phyloP scores from a whole-genome alignment of 805 yeast species.

The Spathaspora arborariae region DNA sequence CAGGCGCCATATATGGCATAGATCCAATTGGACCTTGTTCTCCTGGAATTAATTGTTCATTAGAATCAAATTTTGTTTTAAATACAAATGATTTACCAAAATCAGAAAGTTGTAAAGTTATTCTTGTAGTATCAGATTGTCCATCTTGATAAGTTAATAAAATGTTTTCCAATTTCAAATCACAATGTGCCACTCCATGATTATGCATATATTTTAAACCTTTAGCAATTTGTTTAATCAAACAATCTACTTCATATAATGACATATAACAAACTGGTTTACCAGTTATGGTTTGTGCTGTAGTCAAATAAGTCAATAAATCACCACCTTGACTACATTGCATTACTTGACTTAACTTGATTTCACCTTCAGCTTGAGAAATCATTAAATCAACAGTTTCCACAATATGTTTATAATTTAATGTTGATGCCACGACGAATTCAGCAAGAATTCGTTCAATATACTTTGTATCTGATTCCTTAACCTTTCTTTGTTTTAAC shows the following conservation, averaged over 20 bases:
- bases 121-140: slow-evolving; percentile 6
- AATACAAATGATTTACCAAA: slow-evolving; percentile 92
- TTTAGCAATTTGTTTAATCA: slow-evolving; percentile 77
- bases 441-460: slow-evolving; percentile 81
- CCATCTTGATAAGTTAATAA: slow-evolving; percentile 34
- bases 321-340: slow-evolving; percentile 36
- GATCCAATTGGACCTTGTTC: slow-evolving; percentile 78
- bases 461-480: slow-evolving; percentile 37
- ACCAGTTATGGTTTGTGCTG: slow-evolving; percentile 7
- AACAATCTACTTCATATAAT: slow-evolving; percentile 77
- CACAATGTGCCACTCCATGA: slow-evolving; percentile 93
- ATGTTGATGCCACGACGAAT: slow-evolving; percentile 78
- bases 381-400: slow-evolving; percentile 75
- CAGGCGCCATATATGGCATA: slow-evolving; percentile 91
- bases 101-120: slow-evolving; percentile 48
- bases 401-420: slow-evolving; percentile 72
- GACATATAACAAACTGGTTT: slow-evolving; percentile 15
- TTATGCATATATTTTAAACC: slow-evolving; percentile 85
- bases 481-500: slow-evolving; percentile 17
- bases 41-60: slow-evolving; percentile 41
- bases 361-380: slow-evolving; percentile 15
- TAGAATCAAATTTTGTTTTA: slow-evolving; percentile 76
- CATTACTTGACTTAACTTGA: slow-evolving; percentile 33
- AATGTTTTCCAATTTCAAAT: slow-evolving; percentile 84
- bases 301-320: slow-evolving; percentile 28